Percentiles rank a stretch among this genome's conserved stretches.
Evolutionary conservation across 1,284 basidiomycete genomes (phyloP).

Genomic region (Trametes polyzona): DNA sequence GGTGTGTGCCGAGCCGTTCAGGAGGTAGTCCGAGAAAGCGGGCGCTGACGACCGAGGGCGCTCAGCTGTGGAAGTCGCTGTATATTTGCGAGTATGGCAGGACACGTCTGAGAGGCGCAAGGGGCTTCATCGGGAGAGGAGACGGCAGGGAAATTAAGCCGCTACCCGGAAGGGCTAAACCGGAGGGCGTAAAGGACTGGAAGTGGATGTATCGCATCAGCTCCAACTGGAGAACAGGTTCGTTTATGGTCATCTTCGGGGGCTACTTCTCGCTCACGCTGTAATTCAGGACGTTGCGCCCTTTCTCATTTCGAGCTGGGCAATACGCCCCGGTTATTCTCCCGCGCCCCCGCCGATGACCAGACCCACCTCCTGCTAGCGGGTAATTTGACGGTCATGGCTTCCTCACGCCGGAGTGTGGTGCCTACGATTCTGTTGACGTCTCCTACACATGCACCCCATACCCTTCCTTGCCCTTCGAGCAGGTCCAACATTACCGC

Average conservation of each 20-base stretch:
- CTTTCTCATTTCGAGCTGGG: slow-evolving; percentile 41
- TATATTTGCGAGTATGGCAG: slow-evolving; percentile 69
- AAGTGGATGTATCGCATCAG: slow-evolving; percentile 86
- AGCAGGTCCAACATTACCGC: slow-evolving; percentile 28
- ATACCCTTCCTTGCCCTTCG: slow-evolving; percentile 36
- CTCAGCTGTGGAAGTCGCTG: slow-evolving; percentile 58
- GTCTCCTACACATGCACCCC: slow-evolving; percentile 33
- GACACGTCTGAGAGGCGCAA: slow-evolving; percentile 63
- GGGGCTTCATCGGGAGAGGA: slow-evolving; percentile 57
- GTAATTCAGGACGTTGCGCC: slow-evolving; percentile 55
- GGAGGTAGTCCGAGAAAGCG: slow-evolving; percentile 15
- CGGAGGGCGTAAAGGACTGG: slow-evolving; percentile 63
- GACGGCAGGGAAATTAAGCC: slow-evolving; percentile 63
- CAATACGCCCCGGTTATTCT: neutral
- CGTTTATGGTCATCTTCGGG: slow-evolving; percentile 15
- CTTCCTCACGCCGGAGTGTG: slow-evolving; percentile 35
- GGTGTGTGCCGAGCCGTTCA: slow-evolving; percentile 41
- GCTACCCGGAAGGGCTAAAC: slow-evolving; percentile 55
- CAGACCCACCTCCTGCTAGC: slow-evolving; percentile 44
- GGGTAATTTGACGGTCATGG: slow-evolving; percentile 45
- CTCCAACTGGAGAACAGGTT: slow-evolving; percentile 78
- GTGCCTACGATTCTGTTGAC: slow-evolving; percentile 32
- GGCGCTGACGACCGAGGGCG: slow-evolving; percentile 27
- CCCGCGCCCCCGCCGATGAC: neutral
- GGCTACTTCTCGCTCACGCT: neutral